Conservation (phyloP, 1,139 yeast species). For the Ogataea hybrid region DNA sequence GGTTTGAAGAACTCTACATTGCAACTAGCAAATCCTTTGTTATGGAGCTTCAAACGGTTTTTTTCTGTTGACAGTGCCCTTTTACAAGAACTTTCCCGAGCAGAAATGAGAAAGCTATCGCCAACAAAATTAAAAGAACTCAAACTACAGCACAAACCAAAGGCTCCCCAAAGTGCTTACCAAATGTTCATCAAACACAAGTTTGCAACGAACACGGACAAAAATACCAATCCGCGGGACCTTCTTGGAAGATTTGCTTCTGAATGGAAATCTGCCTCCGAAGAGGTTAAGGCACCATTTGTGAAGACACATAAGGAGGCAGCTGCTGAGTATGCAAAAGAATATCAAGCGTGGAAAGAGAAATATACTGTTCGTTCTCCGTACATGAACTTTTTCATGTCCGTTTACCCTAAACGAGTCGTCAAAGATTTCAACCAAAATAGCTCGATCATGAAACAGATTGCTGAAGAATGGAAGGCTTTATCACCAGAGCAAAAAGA, state of each 20-base stretch:
- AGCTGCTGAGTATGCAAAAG: slow-evolving; percentile 12
- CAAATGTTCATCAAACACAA: slow-evolving; percentile 21
- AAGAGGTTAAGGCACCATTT: slow-evolving; percentile 17
- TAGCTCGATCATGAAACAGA: slow-evolving; percentile 15
- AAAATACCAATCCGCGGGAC: slow-evolving; percentile 10
- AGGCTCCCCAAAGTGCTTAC: slow-evolving; percentile 23
- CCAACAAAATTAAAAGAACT: slow-evolving; percentile 2
- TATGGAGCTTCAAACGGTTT: background rate
- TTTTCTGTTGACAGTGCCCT: background rate
- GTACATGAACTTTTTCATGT: slow-evolving; percentile 23
- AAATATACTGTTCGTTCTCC: slow-evolving; percentile 24
- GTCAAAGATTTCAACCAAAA: slow-evolving; percentile 12
- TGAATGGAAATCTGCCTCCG: slow-evolving; percentile 2
- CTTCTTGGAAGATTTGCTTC: slow-evolving; percentile 13
- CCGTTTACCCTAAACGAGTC: slow-evolving; percentile 13
- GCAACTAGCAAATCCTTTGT: no score
- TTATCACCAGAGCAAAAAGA: slow-evolving; percentile 26
- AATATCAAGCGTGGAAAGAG: slow-evolving; percentile 24
- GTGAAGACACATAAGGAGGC: slow-evolving; percentile 3
- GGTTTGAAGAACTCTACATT: no score
- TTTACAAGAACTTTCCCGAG: background rate
- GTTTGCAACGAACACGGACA: slow-evolving; percentile 13
- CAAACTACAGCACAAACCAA: slow-evolving; percentile 22
- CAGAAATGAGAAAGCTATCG: background rate
- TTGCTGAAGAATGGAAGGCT: slow-evolving; percentile 22